Conservation (phyloP, 352 stramenopile genomes). For the Pythium vanterpoolii region DNA sequence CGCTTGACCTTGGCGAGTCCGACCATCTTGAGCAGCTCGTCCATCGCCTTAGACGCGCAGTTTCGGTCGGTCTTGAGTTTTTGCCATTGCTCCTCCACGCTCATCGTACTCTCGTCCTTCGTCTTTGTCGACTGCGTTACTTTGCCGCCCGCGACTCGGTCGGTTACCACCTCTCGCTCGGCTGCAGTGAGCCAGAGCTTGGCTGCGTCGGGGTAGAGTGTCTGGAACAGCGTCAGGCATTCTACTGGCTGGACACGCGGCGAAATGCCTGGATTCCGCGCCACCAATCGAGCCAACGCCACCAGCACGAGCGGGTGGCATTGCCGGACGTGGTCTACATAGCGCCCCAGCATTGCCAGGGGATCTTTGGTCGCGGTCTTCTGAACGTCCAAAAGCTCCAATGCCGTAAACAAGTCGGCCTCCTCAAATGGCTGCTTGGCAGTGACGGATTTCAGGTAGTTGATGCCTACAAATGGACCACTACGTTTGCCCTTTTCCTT, state of each 20-base stretch:
- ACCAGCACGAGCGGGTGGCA: slow-evolving; percentile 60
- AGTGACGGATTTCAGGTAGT: slow-evolving; percentile 36
- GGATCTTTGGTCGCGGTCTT: slow-evolving; percentile 34
- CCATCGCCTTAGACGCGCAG: slow-evolving; percentile 67
- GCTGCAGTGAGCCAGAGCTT: slow-evolving; percentile 35
- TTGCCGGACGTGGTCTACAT: slow-evolving; percentile 26
- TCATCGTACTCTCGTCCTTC: slow-evolving; percentile 8
- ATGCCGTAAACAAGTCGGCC: slow-evolving; percentile 41
- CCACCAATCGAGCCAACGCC: slow-evolving; percentile 38
- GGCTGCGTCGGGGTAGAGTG: slow-evolving; percentile 49
- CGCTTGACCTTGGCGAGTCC: slow-evolving; percentile 83
- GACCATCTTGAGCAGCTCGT: slow-evolving; percentile 77
- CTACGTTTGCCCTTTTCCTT: slow-evolving; percentile 6
- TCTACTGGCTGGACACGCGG: slow-evolving; percentile 25
- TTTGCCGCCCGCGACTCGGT: slow-evolving; percentile 3
- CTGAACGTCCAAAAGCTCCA: slow-evolving; percentile 54
- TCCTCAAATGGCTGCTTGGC: slow-evolving; percentile 33
- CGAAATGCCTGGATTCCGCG: slow-evolving; percentile 7
- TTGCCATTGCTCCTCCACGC: slow-evolving; percentile 54
- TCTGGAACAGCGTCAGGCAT: slow-evolving; percentile 44
- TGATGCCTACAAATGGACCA: slow-evolving; percentile 50
- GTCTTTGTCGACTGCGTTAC: background rate
- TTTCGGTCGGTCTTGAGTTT: slow-evolving; percentile 46
- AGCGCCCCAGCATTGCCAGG: slow-evolving; percentile 31
- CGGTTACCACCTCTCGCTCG: slow-evolving; percentile 22